Percentiles rank a stretch among this genome's conserved stretches.
These are phyloP conservation scores for Inonotus hispidus DNA, from an alignment of 1,284 basidiomycete species.

Conservation along the genomic window DNA sequence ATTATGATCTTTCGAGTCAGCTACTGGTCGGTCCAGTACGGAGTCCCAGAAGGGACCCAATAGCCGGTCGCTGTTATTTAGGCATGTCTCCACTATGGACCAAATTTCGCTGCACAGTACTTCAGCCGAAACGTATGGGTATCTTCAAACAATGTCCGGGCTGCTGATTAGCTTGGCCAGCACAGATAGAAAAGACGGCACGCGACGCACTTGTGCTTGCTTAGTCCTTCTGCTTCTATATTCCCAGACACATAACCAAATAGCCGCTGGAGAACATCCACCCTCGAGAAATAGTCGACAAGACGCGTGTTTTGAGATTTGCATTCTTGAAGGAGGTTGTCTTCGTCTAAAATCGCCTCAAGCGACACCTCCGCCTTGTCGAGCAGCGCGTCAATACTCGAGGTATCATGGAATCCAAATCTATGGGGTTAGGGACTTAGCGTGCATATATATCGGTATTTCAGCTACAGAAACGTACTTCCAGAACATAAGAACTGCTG, in stretches of 20 bases:
- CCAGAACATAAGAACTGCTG: conserved; percentile 35
- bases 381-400: conserved; percentile 75
- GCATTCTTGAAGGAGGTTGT: conserved; percentile 92
- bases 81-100: conserved; percentile 88
- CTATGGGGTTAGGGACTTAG: conserved; percentile 32
- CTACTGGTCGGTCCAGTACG: conserved; percentile 72
- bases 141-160: conserved; percentile 47
- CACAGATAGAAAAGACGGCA: conserved; percentile 7
- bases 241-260: conserved; percentile 82
- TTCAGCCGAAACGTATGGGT: conserved; percentile 92
- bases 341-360: conserved; percentile 91
- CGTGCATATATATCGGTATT: background rate
- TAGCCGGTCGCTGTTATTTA: conserved; percentile 66
- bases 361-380: conserved; percentile 81
- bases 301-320: conserved; percentile 90
- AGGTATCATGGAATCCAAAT: conserved; percentile 83
- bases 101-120: conserved; percentile 95
- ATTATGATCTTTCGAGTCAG: conserved; percentile 74
- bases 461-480: conserved; percentile 28
- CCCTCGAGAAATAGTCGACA: conserved; percentile 78
- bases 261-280: conserved; percentile 74
- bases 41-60: conserved; percentile 91
- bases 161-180: conserved; percentile 6
- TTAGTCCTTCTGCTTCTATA: conserved; percentile 73
- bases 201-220: conserved; percentile 65